Conservation (phyloP, 345 rosid species). For the Corchorus capsularis region DNA sequence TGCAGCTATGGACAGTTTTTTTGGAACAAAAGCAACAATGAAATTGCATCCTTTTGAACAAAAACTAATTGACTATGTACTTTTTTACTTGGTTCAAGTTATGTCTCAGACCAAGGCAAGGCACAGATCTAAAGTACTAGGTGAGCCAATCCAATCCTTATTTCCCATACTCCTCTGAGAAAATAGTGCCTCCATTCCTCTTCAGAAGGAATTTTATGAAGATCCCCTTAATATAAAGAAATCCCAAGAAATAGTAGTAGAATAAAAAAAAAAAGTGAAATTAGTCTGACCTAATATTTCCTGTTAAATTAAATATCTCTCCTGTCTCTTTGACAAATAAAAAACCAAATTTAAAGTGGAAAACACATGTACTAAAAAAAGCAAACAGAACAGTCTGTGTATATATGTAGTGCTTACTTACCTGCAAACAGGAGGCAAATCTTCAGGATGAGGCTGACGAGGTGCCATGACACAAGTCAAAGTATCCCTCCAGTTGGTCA, state of each 20-base stretch:
- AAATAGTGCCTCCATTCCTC: too few species aligned
- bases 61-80: too few species aligned
- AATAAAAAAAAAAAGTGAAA: too few species aligned
- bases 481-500: constrained; percentile 47
- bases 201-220: too few species aligned
- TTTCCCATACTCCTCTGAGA: too few species aligned
- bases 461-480: constrained; percentile 34
- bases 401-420: neutral
- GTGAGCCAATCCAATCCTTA: too few species aligned
- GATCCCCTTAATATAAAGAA: too few species aligned
- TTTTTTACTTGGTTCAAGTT: too few species aligned
- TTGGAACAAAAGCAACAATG: neutral
- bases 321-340: neutral
- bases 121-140: too few species aligned
- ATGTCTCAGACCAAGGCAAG: too few species aligned
- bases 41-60: neutral
- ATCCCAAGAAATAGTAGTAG: too few species aligned
- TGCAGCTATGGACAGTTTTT: neutral
- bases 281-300: neutral
- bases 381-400: neutral
- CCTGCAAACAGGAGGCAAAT: constrained; percentile 14
- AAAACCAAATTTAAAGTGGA: neutral
- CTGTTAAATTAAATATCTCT: neutral
- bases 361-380: neutral
- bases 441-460: neutral